phyloP scores from a whole-genome alignment of 495 filamentous ascomycete genomes.

The Penicillium psychrofluorescens region DNA sequence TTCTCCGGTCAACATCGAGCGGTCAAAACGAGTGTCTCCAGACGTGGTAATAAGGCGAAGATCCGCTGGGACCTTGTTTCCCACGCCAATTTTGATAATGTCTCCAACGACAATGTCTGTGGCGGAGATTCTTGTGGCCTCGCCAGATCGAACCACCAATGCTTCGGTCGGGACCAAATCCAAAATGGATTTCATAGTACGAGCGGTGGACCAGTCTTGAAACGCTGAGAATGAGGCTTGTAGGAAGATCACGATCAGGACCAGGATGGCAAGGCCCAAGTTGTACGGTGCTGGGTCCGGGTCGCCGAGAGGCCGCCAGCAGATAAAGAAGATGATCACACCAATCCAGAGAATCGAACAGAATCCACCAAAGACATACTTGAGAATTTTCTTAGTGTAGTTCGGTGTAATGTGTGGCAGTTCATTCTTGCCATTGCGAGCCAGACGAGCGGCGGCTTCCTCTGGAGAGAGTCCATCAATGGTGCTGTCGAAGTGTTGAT shows the following conservation, averaged over 20 bases:
- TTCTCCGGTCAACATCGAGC: constrained; percentile 65
- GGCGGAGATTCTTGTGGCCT: constrained; percentile 39
- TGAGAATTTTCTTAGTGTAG: constrained; percentile 47
- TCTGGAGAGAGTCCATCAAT: too few relatives aligned
- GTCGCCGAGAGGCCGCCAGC: constrained; percentile 65
- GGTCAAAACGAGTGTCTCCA: constrained; percentile 62
- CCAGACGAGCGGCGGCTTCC: constrained; percentile 32
- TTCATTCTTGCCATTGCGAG: constrained; percentile 54
- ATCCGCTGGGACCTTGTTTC: constrained; percentile 68
- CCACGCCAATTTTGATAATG: constrained; percentile 55
- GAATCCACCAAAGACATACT: constrained; percentile 69
- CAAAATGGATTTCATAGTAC: constrained; percentile 59
- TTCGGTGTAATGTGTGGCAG: constrained; percentile 51
- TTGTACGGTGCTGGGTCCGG: constrained; percentile 55
- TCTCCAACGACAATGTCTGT: constrained; percentile 64
- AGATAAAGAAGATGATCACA: constrained; percentile 61
- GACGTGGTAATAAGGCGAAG: constrained; percentile 58
- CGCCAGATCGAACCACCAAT: constrained; percentile 50
- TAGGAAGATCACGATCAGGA: constrained; percentile 58
- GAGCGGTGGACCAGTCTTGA: constrained; percentile 58
- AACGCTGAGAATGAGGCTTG: constrained; percentile 66
- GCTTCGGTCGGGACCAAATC: constrained; percentile 63
- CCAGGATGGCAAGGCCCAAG: constrained; percentile 59
- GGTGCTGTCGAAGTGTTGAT: too few relatives aligned
- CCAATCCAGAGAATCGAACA: constrained; percentile 61